Evolutionary conservation across 179 eudicot species (phyloP).

Genomic region (Nepenthes alata): DNA sequence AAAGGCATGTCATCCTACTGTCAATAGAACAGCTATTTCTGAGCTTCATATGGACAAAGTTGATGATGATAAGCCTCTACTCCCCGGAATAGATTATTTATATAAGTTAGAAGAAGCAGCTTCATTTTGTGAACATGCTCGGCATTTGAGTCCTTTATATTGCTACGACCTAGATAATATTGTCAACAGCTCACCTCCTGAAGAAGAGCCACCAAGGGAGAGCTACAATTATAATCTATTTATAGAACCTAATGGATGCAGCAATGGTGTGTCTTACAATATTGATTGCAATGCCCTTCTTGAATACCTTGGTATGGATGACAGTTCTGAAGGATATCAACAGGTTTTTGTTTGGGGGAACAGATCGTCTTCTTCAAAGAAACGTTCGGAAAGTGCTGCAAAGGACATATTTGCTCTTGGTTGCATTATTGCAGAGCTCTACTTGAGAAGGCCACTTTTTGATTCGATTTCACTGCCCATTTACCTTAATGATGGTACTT

Average conservation of each 20-base stretch:
- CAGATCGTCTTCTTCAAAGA: slow-evolving; percentile 24
- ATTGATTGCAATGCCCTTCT: slow-evolving; percentile 45
- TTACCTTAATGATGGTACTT: slow-evolving; percentile 39
- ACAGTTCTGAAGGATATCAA: slow-evolving; percentile 50
- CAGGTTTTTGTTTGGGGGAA: slow-evolving; percentile 68
- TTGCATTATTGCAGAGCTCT: slow-evolving; percentile 81
- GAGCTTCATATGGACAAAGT: slow-evolving; percentile 10
- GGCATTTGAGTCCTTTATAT: slow-evolving; percentile 60
- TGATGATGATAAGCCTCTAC: slow-evolving; percentile 16
- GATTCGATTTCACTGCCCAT: slow-evolving; percentile 41
- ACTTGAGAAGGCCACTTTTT: slow-evolving; percentile 75
- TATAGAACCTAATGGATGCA: slow-evolving; percentile 11
- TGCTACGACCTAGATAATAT: slow-evolving; percentile 15
- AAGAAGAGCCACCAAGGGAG: slow-evolving; percentile 19
- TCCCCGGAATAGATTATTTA: slow-evolving; percentile 29
- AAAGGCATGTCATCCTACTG: slow-evolving; percentile 7
- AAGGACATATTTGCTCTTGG: slow-evolving; percentile 78
- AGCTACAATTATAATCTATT: slow-evolving; percentile 8
- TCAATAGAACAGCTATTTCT: slow-evolving; percentile 5
- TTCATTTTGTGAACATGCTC: slow-evolving; percentile 67
- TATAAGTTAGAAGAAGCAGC: slow-evolving; percentile 52
- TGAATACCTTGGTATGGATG: slow-evolving; percentile 58
- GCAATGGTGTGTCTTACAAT: slow-evolving; percentile 11
- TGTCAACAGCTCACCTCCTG: slow-evolving; percentile 15
- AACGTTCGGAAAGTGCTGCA: slow-evolving; percentile 31